Base-by-base conservation (phyloP, 106 monocot species). In the Phalaenopsis equestris region DNA sequence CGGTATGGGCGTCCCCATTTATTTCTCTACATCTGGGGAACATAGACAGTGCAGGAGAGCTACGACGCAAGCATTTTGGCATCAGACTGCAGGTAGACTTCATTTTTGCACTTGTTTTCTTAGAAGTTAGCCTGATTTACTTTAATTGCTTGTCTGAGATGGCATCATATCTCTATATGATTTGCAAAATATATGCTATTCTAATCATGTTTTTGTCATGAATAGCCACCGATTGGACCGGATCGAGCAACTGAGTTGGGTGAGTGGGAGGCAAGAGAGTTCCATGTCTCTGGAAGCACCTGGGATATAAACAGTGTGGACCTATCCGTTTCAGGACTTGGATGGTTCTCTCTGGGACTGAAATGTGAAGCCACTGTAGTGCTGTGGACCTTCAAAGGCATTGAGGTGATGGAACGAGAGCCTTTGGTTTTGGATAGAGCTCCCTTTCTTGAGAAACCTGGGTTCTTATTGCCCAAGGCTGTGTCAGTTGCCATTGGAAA, bases 11-110 rank as follows among this genome's bases (percentile, higher is more conserved):
- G 56, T 99, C 99, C 14, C 89, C 93, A 41, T 91, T 78, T 79
- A 80, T 95, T 18, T 90, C 99, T 57, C 90, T 99, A 82, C 99
- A 99, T 83, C 75, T 99, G 80, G 95, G 99, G 12, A 99, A 99
- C 80, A 91, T 88, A 41, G 87, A 91, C 67, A 95, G 86, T 81
- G 92, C 99, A 42, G 93, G 88, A 41, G 99, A 95, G 41, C 83
- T 93, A 18, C 82, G 82, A 75, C 84, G 48, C 15, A 99, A 88
- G 9, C 99, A 99, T 88, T 85, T 90, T 79, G 99, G 99, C 57
- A 56, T 90, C 48, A 93, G 99, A 67, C 83, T 99, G 45, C 99
- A 93, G 95, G 99, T 95, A 70, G 77, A 72, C 18, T 78, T 38
- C 7, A 55, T 38, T 15, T 36, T 39, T 65, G 24, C 7, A 6